A percentile compares a stretch with the other conserved stretches of the same genome.
phyloP scores from a whole-genome alignment of 306 rosid species.

The Vigna hirtella region DNA sequence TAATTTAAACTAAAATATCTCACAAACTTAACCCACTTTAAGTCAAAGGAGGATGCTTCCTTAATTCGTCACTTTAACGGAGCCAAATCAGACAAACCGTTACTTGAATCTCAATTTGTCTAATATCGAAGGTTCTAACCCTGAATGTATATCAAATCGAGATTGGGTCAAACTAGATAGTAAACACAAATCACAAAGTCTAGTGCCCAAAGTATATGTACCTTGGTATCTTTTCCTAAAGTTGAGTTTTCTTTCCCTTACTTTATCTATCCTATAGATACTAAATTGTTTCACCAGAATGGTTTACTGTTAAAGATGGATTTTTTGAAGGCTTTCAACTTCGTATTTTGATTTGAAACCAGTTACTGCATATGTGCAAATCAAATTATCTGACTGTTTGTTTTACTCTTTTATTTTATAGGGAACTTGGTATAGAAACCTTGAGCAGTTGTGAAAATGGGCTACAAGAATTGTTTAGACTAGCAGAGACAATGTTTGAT shows the following conservation, averaged over 20 bases:
- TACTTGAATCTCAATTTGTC: slow-evolving; percentile 34
- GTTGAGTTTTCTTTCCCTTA: background rate
- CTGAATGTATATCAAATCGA: slow-evolving; percentile 31
- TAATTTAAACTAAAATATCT: background rate
- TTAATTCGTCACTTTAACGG: background rate
- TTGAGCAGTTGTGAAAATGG: slow-evolving; percentile 75
- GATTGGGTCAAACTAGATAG: slow-evolving; percentile 6
- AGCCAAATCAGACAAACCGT: slow-evolving; percentile 14
- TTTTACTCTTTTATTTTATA: slow-evolving; percentile 42
- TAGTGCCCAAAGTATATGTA: background rate
- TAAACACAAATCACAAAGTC: background rate
- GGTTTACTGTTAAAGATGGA: background rate
- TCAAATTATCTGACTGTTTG: slow-evolving; percentile 27
- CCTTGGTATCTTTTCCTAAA: slow-evolving; percentile 13
- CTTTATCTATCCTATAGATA: slow-evolving; percentile 4
- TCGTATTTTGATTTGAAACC: slow-evolving; percentile 31
- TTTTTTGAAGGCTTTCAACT: slow-evolving; percentile 28
- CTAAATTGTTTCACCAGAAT: slow-evolving; percentile 27
- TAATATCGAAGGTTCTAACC: slow-evolving; percentile 1
- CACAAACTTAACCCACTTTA: background rate
- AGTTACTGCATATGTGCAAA: slow-evolving; percentile 26
- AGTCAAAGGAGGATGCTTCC: background rate
- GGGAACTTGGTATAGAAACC: slow-evolving; percentile 92
- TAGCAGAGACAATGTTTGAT: slow-evolving; percentile 90
- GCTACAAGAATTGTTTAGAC: slow-evolving; percentile 72